Evolutionary conservation across 306 rosid genomes (phyloP).

Genomic region (Acacia melanoxylon): DNA sequence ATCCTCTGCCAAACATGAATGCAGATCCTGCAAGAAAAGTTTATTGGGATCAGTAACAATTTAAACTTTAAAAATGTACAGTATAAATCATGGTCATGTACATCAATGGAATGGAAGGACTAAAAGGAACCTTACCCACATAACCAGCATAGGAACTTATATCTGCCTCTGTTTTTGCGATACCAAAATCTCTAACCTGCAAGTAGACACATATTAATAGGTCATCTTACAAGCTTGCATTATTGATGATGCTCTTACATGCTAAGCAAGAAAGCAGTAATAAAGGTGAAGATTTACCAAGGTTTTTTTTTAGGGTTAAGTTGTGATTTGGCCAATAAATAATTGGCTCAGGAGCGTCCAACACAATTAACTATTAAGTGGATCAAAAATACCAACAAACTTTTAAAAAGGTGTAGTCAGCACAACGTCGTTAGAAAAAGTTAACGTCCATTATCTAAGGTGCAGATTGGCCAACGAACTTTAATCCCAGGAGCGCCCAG

Average conservation of each 20-base stretch:
- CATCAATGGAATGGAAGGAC: slow-evolving; percentile 1
- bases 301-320: too few relatives aligned
- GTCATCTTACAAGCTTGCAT: not conserved
- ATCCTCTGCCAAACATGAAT: slow-evolving; percentile 79
- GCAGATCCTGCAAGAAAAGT: slow-evolving; percentile 61
- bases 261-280: not conserved
- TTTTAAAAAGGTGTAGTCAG: too few relatives aligned
- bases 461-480: too few relatives aligned
- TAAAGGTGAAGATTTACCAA: not conserved
- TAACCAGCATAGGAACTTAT: slow-evolving; percentile 82
- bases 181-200: slow-evolving; percentile 75
- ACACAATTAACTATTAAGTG: too few relatives aligned
- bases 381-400: too few relatives aligned
- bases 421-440: too few relatives aligned
- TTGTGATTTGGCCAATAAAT: too few relatives aligned
- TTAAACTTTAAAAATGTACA: not conserved
- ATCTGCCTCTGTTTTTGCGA: slow-evolving; percentile 77
- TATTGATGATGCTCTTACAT: too few relatives aligned
- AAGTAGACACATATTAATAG: slow-evolving; percentile 14
- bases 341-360: too few relatives aligned
- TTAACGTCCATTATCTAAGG: too few relatives aligned
- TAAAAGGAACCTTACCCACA: slow-evolving; percentile 53
- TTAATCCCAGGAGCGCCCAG: too few relatives aligned
- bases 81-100: not conserved
- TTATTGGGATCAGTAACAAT: not conserved